These are phyloP conservation scores for Rhizoclosmatium hyalinum DNA, from an alignment of 371 early-diverging fungal genomes.

Conservation along the genomic window DNA sequence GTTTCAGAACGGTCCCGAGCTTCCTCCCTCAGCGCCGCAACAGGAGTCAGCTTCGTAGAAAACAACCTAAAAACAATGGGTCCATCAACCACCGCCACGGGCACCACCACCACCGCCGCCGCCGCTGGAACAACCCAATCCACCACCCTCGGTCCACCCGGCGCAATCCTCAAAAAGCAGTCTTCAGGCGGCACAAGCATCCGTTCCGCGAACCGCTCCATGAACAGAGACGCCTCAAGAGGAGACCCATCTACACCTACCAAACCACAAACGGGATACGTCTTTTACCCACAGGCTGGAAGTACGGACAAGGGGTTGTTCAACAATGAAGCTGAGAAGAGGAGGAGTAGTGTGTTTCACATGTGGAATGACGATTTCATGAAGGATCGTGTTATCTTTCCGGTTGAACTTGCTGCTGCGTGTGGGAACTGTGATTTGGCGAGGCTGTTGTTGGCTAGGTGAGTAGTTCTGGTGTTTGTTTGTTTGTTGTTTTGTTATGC, in stretches of 20 bases:
- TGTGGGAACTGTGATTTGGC: slow-evolving; percentile 39
- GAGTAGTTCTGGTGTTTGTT: neutral
- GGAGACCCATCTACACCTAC: too few species aligned
- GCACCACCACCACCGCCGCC: too few species aligned
- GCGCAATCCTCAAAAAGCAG: too few species aligned
- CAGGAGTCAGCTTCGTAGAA: slow-evolving; percentile 1
- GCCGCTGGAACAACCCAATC: too few species aligned
- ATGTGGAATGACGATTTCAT: slow-evolving; percentile 34
- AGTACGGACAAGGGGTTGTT: slow-evolving; percentile 4
- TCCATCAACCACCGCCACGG: neutral
- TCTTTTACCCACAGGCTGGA: slow-evolving; percentile 15
- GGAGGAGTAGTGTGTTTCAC: slow-evolving; percentile 28
- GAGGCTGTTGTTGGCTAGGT: slow-evolving; percentile 40
- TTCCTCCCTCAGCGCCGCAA: slow-evolving; percentile 16
- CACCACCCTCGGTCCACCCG: too few species aligned
- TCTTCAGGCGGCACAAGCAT: too few species aligned
- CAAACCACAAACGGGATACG: slow-evolving; percentile 13
- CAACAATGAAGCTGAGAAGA: neutral
- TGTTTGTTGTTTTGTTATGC: slow-evolving; percentile 1
- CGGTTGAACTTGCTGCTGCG: slow-evolving; percentile 48
- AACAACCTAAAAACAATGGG: neutral
- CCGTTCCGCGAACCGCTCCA: too few species aligned
- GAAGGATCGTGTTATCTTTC: slow-evolving; percentile 38
- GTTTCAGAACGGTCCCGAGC: slow-evolving; percentile 11
- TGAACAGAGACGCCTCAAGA: too few species aligned